These are phyloP conservation scores for Immersiella caudata DNA, from an alignment of 495 filamentous ascomycete genomes.

Conservation along the genomic window DNA sequence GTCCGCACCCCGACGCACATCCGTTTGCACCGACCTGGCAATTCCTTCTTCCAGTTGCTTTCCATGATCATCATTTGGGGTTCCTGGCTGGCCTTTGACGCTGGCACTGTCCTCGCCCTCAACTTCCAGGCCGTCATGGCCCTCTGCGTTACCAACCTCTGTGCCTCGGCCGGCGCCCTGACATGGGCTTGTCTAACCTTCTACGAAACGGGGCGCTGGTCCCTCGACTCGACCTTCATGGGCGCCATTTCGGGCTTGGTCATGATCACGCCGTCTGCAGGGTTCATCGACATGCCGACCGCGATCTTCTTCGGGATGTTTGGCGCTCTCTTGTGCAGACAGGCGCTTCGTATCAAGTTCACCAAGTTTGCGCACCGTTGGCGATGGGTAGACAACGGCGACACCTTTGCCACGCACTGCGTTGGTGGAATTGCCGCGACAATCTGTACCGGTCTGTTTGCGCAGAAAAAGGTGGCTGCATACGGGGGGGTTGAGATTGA, in stretches of 20 bases:
- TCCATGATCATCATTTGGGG: slow-evolving; percentile 94
- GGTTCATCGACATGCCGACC: slow-evolving; percentile 83
- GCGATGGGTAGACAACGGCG: slow-evolving; percentile 69
- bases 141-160: slow-evolving; percentile 91
- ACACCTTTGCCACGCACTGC: slow-evolving; percentile 79
- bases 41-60: slow-evolving; percentile 36
- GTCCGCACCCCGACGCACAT: slow-evolving; percentile 86
- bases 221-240: slow-evolving; percentile 95
- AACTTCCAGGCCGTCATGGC: slow-evolving; percentile 91
- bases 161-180: slow-evolving; percentile 78
- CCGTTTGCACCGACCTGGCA: slow-evolving; percentile 57
- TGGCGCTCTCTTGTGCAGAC: slow-evolving; percentile 87
- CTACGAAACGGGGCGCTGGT: slow-evolving; percentile 89
- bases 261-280: slow-evolving; percentile 79
- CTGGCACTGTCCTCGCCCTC: slow-evolving; percentile 85
- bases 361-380: slow-evolving; percentile 48
- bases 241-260: slow-evolving; percentile 85
- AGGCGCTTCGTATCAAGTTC: slow-evolving; percentile 87
- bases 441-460: slow-evolving; percentile 77
- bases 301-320: slow-evolving; percentile 79
- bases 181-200: slow-evolving; percentile 88
- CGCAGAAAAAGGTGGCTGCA: slow-evolving; percentile 40
- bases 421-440: slow-evolving; percentile 78
- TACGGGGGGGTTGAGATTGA: slow-evolving; percentile 34
- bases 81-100: slow-evolving; percentile 96